Conservation (phyloP, 116 monocot species). For the Papilionanthe hybrid region DNA sequence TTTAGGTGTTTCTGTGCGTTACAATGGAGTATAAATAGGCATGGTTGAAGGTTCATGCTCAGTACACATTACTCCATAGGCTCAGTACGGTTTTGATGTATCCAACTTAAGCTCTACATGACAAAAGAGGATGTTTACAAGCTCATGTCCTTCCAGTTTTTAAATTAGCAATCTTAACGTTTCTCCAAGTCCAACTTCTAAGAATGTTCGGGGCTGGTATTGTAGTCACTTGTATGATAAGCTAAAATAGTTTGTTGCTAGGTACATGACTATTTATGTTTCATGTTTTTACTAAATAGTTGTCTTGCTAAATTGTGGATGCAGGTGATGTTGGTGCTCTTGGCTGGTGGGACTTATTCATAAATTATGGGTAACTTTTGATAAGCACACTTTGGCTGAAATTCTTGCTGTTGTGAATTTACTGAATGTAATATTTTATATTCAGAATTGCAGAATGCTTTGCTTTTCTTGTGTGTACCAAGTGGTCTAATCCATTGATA, state of each 20-base stretch:
- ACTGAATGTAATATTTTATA: neutral
- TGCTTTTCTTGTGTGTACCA: constrained; percentile 96
- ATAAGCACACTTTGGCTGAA: neutral
- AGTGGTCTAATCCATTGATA: constrained; percentile 96
- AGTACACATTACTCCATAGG: neutral
- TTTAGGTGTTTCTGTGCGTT: neutral
- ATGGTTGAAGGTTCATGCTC: neutral
- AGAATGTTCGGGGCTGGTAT: neutral
- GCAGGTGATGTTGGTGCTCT: constrained; percentile 83
- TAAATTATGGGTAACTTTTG: constrained; percentile 87
- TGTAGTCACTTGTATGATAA: neutral
- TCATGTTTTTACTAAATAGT: neutral
- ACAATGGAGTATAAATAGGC: neutral
- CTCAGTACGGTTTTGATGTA: neutral
- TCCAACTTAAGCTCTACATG: neutral
- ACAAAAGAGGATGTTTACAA: neutral
- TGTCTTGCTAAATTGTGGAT: neutral
- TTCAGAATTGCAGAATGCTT: constrained; percentile 96
- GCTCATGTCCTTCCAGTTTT: neutral
- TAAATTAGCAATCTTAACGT: neutral
- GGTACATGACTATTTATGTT: neutral
- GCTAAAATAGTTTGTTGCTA: neutral
- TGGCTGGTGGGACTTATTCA: constrained; percentile 98
- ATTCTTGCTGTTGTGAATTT: neutral
- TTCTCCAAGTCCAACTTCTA: neutral